Percentiles rank a stretch among this genome's conserved stretches.
Evolutionary conservation across 1,139 yeast genomes (phyloP).

Genomic region (Candida tunisiensis): DNA sequence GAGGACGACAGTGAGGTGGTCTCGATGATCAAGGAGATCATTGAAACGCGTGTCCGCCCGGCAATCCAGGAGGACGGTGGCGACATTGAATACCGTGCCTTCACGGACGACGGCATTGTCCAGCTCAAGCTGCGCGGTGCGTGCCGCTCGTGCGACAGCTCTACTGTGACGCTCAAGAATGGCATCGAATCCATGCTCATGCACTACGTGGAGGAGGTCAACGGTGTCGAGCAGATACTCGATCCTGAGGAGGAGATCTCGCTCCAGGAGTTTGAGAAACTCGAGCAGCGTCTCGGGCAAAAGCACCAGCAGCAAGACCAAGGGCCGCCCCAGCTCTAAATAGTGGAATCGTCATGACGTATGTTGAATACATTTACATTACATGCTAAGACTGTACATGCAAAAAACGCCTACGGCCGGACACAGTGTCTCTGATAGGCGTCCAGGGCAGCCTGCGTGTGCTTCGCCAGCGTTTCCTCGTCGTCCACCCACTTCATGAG

Average conservation of each 20-base stretch:
- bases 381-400: neutral
- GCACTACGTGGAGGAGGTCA: slow-evolving; percentile 73
- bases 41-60: slow-evolving; percentile 88
- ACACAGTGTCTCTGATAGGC: slow-evolving; percentile 78
- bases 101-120: slow-evolving; percentile 54
- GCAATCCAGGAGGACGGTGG: slow-evolving; percentile 78
- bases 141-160: slow-evolving; percentile 62
- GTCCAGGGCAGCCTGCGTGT: slow-evolving; percentile 79
- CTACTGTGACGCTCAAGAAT: slow-evolving; percentile 60
- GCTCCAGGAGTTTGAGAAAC: slow-evolving; percentile 52
- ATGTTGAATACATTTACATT: neutral
- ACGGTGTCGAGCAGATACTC: slow-evolving; percentile 51
- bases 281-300: slow-evolving; percentile 25
- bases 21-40: slow-evolving; percentile 80
- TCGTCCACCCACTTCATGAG: slow-evolving; percentile 74
- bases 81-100: slow-evolving; percentile 54
- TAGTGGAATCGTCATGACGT: neutral
- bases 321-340: neutral
- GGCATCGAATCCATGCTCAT: slow-evolving; percentile 77
- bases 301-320: slow-evolving; percentile 6
- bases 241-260: slow-evolving; percentile 47
- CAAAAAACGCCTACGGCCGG: too few relatives aligned
- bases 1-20: slow-evolving; percentile 69
- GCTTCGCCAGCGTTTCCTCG: slow-evolving; percentile 55
- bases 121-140: slow-evolving; percentile 68